Base-by-base conservation (phyloP, 257 asterid species). In the Solanum pinnatisectum region DNA sequence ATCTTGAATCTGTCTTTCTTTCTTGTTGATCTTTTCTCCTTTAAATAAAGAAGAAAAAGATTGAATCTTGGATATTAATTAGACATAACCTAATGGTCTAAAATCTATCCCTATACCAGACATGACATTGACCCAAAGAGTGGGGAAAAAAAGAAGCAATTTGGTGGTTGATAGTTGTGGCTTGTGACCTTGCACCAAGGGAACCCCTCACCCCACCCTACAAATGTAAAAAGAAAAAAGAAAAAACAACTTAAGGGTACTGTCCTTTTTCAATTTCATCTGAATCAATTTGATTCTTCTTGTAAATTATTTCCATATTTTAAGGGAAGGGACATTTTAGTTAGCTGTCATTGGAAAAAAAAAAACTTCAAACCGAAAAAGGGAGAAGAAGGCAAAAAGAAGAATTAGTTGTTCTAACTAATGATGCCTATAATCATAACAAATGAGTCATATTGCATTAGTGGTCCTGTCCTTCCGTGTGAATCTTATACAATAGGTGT, bases 371-470 rank as follows among this genome's bases (percentile, higher is more conserved):
- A 89, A 87, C 27, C 32, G 32, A 39, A 84, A 39, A 84, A 85
- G 90, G 89, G 76, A 6, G 46, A 85, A 46, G 52, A 88, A 78
- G 86, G 79, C 68, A 88, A 87, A 83, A 33, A 84, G 56, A 87
- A 86, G 85, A 87, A 79, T 87, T 87, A 84, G 91, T 88, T 65
- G 90, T 77, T 89, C 37, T 44, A 83, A 89, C 87, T 88, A 92
- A 95, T 94, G 95, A 94, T 93, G 91, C 85, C 83, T 63, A 42
- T 93, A 94, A 94, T 94, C 90, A 95, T 93, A 83, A 56, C 84
- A 87, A 46, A 78, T 32, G 88, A 87, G 91, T 88, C 93, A 92
- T 90, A 88, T 87, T 89, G 88, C 89, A 89, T 67, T 7, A 3
- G 92, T 90, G 93, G 95, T 89, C 95, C 94, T 91, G 95, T 89